Base-by-base conservation (phyloP, 2,329 filamentous ascomycete genomes). In the Ceratocystis harringtonii region DNA sequence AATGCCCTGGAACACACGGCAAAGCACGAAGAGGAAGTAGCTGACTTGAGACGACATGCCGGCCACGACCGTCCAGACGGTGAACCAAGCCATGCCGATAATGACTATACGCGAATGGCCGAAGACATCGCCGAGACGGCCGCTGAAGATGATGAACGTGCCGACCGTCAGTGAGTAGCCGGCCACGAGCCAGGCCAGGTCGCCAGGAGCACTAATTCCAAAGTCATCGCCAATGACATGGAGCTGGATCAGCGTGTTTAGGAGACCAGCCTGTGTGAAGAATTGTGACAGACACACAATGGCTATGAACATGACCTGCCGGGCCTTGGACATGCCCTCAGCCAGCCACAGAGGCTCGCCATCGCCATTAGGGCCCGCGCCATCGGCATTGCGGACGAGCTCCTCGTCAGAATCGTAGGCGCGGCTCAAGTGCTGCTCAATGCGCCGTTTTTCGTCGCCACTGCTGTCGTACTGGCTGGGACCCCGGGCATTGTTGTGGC, bases 1-100 rank as follows among this genome's bases (percentile, higher is more conserved):
- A 19, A 86, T 78, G 0, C 83, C 82, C 68, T 85, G 82, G 2
- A 84, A 71, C 0, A 79, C 80, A 5, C 83, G 76, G n/a, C 77
- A 76, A 25, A 67, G 61, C 17, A 69, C 66, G 45, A 68, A 69
- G 17, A 69, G 66, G 44, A 79, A 74, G 67, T 80, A 76, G 69
- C 83, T 82, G 12, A 81, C 72, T 64, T 72, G 72, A 4, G 75
- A 75, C 1, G 73, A 71, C 0, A 76, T 65, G 0, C 81, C 82
- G 3, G 76, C 76, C 1, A 81, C 68, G 15, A 82, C 70, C 1
- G 79, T 79, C 77, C 80, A 85, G 4, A 80, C 50, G 0, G 78
- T 75, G 48, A 82, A 81, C 81, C 82, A 85, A 17, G 75, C 65
- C 36, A 81, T 79, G 1, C 84, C 84, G 1, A 75, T 69, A 6